Percentiles rank a stretch among this genome's conserved stretches.
These are phyloP conservation scores for Lactarius vividus DNA, from an alignment of 768 basidiomycete genomes.

Conservation along the genomic window DNA sequence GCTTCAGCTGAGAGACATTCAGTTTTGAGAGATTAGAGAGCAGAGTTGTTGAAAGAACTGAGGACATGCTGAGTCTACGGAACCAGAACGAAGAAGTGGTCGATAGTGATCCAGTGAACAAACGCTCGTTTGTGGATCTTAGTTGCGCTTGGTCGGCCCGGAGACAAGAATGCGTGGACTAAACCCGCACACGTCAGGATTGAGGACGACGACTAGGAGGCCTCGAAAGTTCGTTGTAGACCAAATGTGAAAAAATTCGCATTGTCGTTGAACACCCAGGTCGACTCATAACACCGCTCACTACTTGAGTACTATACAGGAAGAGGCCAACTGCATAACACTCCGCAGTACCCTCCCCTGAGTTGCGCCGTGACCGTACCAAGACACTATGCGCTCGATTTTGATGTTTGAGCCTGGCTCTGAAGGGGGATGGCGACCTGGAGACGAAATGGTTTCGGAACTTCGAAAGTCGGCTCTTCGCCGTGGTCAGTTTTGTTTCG, in stretches of 20 bases:
- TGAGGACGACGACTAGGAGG: not conserved
- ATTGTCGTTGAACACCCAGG: not conserved
- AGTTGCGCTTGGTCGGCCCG: slow-evolving; percentile 61
- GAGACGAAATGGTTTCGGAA: not conserved
- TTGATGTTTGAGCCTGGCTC: not conserved
- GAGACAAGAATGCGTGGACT: slow-evolving; percentile 72
- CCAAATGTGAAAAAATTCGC: not conserved
- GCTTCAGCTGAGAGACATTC: slow-evolving; percentile 64
- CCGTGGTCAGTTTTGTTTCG: not conserved
- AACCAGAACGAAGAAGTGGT: not conserved
- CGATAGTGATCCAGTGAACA: too few relatives aligned
- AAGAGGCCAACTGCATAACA: too few relatives aligned
- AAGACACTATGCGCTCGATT: not conserved
- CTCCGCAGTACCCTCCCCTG: too few relatives aligned
- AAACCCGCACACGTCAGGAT: slow-evolving; percentile 44
- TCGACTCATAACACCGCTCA: too few relatives aligned
- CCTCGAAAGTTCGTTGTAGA: not conserved
- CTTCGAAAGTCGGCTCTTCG: not conserved
- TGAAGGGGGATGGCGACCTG: not conserved
- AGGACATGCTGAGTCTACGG: slow-evolving; percentile 4
- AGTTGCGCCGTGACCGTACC: too few relatives aligned
- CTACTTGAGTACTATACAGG: too few relatives aligned
- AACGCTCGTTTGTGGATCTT: too few relatives aligned
- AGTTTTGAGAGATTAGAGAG: slow-evolving; percentile 36
- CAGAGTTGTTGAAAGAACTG: not conserved